Evolutionary conservation across 2,329 filamentous ascomycete species (phyloP).

Genomic region (Diaporthe ilicicola): DNA sequence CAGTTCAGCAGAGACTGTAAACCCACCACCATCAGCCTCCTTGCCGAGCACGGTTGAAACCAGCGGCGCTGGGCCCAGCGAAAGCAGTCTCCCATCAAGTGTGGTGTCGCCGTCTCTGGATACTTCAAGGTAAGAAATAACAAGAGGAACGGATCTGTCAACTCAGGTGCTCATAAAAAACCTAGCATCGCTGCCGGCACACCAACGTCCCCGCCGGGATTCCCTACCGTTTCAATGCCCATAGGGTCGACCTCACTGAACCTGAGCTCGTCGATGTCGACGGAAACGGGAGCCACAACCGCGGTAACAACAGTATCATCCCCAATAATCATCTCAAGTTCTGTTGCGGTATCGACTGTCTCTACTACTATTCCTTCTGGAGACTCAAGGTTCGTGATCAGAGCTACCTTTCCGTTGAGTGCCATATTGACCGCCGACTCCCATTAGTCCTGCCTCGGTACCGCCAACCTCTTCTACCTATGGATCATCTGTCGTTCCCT

Average conservation of each 20-base stretch:
- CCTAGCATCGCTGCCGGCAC: neutral
- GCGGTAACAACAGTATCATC: conserved; percentile 5
- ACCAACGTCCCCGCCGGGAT: neutral
- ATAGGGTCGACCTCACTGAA: conserved; percentile 7
- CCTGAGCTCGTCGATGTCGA: neutral
- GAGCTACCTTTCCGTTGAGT: neutral
- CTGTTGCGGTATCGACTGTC: conserved; percentile 8
- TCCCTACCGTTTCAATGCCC: conserved; percentile 5
- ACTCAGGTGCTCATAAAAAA: neutral
- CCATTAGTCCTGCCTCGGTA: neutral
- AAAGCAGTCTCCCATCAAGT: neutral
- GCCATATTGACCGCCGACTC: neutral
- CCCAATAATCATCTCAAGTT: conserved; percentile 3
- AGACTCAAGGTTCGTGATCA: conserved; percentile 23
- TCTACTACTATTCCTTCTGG: conserved; percentile 1
- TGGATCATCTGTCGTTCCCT: neutral
- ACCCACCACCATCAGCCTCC: neutral
- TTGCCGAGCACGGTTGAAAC: neutral
- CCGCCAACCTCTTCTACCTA: neutral
- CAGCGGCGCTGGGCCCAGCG: neutral
- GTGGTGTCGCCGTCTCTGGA: neutral
- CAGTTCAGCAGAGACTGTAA: neutral
- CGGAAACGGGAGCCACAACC: neutral
- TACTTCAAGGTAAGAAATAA: conserved; percentile 16
- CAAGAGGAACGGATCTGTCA: neutral